Conservation (phyloP, 2,329 filamentous ascomycete species). For the Gremmenia infestans region DNA sequence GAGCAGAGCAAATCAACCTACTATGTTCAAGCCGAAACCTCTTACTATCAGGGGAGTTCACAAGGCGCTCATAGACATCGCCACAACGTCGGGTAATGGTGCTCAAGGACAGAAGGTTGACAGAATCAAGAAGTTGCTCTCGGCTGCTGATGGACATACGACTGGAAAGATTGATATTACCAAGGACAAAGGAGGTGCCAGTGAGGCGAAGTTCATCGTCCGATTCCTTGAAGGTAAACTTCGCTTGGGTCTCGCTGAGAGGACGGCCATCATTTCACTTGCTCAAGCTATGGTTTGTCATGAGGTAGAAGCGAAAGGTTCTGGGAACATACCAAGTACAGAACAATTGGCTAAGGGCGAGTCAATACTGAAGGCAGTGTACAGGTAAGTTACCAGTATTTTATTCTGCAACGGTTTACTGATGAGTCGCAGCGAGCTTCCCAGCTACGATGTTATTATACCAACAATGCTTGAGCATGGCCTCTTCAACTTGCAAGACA, state of each 20-base stretch:
- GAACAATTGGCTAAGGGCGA: constrained; percentile 80
- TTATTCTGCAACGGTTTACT: constrained; percentile 23
- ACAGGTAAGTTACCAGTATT: constrained; percentile 52
- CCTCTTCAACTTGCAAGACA: constrained; percentile 73
- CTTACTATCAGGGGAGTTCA: constrained; percentile 84
- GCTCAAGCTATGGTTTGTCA: constrained; percentile 85
- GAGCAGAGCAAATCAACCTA: constrained; percentile 89
- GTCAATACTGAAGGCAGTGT: constrained; percentile 80
- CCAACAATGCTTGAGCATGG: constrained; percentile 84
- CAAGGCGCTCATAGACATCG: constrained; percentile 81
- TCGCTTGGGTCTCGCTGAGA: constrained; percentile 85
- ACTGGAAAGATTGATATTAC: constrained; percentile 81
- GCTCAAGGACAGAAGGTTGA: constrained; percentile 89
- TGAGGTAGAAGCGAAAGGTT: constrained; percentile 65
- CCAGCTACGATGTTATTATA: constrained; percentile 91
- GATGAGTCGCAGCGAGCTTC: constrained; percentile 66
- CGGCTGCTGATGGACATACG: constrained; percentile 72
- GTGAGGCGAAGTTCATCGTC: constrained; percentile 91
- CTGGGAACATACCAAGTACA: constrained; percentile 61
- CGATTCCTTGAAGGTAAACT: constrained; percentile 93
- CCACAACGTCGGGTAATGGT: constrained; percentile 79
- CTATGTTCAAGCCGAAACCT: constrained; percentile 96
- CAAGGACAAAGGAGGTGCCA: constrained; percentile 88
- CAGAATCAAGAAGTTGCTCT: constrained; percentile 93
- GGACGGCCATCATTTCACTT: constrained; percentile 81